A percentile compares a stretch with the other conserved stretches of the same genome.
These are phyloP conservation scores for Thalassiosira sp. DNA, from an alignment of 352 stramenopile species.

Conservation along the genomic window DNA sequence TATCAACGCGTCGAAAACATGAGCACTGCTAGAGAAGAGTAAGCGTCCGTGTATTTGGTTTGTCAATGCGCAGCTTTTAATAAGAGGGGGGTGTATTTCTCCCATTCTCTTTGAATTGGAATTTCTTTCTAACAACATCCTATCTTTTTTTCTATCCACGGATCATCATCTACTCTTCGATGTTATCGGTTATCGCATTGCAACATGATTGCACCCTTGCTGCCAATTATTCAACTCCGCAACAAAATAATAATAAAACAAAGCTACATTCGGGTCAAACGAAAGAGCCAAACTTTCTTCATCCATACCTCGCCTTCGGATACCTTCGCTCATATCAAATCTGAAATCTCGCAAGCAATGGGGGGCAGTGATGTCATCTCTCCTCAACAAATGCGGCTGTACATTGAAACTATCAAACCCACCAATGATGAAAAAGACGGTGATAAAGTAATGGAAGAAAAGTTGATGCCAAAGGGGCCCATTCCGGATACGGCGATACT, in stretches of 20 bases:
- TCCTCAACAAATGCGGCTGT: constrained; percentile 38
- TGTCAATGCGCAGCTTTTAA: too few species aligned
- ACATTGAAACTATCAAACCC: constrained; percentile 4
- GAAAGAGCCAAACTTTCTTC: constrained; percentile 58
- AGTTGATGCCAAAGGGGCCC: constrained; percentile 2
- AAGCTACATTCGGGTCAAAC: constrained; percentile 52
- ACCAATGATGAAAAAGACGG: constrained; percentile 4
- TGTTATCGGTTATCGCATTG: too few species aligned
- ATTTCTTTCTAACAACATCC: too few species aligned
- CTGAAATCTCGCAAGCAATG: constrained; percentile 47
- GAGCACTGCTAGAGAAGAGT: constrained; percentile 30
- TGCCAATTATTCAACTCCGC: neutral
- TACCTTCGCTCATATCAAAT: constrained; percentile 45
- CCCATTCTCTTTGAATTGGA: too few species aligned
- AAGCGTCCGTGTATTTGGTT: neutral
- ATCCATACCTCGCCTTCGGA: constrained; percentile 28
- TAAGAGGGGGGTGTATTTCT: too few species aligned
- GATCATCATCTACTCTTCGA: too few species aligned
- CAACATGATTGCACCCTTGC: neutral
- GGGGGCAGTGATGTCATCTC: constrained; percentile 20
- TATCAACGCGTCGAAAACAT: too few species aligned
- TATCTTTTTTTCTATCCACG: too few species aligned
- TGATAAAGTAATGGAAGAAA: constrained; percentile 2
- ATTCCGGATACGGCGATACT: constrained; percentile 37
- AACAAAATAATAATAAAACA: too few species aligned